Evolutionary conservation across 106 monocot genomes (phyloP), one percentile per base, ranked within the genome.

Genomic region (Hemerocallis citrina): DNA sequence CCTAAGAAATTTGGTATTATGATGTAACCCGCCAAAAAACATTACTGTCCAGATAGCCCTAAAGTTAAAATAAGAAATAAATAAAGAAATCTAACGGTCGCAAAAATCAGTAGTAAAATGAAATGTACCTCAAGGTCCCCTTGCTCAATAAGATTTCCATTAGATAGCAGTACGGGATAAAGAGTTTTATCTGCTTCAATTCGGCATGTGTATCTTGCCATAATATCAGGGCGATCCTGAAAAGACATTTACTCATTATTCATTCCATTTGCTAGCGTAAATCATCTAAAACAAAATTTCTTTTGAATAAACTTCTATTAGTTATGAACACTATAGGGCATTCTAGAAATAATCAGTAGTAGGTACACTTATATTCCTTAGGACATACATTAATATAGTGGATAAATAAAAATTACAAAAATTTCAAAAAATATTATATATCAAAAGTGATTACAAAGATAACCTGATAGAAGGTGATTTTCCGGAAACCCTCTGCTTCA

Each of bases 391-490:
- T n/a, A n/a, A n/a, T n/a, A n/a, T n/a, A n/a, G n/a, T n/a, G n/a
- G n/a, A n/a, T n/a, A n/a, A n/a, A n/a, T n/a, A n/a, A n/a, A n/a
- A n/a, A n/a, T n/a, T n/a, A n/a, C n/a, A n/a, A n/a, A n/a, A n/a
- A n/a, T n/a, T n/a, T n/a, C n/a, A n/a, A n/a, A n/a, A n/a, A n/a
- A n/a, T n/a, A n/a, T n/a, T n/a, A n/a, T n/a, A 57, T 36, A 36
- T 20, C 35, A 57, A 19, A 33, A 57, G 29, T 9, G 20, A 27
- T 6, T 55, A 55, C 17, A 20, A 55, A 54, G n/a, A 21, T 44
- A 76, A 85, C 98, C 85, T 98, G 98, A 79, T 88, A 98, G 63
- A 84, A 98, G 0, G 98, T 98, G 31, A 98, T 92, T 71, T 92
- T 92, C 22, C 85, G 70, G 43, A 98, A 98, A 47, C 98, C 98